Evolutionary conservation across 2,329 filamentous ascomycete genomes (phyloP).

Genomic region (Xylariaceae sp.): DNA sequence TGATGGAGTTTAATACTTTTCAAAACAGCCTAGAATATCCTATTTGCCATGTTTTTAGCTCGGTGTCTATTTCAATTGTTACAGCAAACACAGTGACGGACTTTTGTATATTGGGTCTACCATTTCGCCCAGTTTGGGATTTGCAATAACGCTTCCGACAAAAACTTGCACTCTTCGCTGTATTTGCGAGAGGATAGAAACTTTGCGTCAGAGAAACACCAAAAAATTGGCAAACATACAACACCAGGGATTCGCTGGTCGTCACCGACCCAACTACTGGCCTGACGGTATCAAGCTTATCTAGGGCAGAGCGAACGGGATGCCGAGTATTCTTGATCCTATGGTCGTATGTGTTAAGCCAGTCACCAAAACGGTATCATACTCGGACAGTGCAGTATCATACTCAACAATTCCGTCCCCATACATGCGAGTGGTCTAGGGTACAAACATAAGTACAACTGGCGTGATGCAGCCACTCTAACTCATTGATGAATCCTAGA

Average conservation of each 20-base stretch:
- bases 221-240: no score
- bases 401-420: no score
- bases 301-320: no score
- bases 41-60: background rate
- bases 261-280: no score
- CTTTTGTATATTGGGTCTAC: background rate
- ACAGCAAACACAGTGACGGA: background rate
- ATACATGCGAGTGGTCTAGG: slow-evolving; percentile 1
- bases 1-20: background rate
- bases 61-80: background rate
- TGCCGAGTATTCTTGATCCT: no score
- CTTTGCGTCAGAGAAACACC: no score
- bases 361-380: no score
- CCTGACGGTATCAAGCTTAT: no score
- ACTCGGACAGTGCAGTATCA: no score
- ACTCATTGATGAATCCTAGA: background rate
- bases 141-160: background rate
- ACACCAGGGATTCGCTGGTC: no score
- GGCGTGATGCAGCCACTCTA: background rate
- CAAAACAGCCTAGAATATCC: background rate
- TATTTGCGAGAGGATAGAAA: no score
- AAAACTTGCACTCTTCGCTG: background rate
- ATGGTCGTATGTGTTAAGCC: no score
- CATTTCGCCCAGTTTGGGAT: background rate
- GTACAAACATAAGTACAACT: background rate